Base-by-base conservation (phyloP, 257 asterid species). In the Nicotiana paniculata region DNA sequence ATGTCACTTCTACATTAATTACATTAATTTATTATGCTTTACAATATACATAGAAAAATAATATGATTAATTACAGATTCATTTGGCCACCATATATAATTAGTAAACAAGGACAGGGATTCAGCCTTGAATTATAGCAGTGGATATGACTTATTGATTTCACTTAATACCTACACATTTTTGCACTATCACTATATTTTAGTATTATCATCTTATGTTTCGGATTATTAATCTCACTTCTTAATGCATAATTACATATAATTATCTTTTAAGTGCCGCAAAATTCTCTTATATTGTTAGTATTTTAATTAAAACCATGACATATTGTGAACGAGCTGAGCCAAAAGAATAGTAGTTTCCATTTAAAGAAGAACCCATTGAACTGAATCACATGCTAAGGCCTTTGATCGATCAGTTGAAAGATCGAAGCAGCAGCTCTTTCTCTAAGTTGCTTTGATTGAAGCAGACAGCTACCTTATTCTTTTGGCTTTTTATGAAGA, bases 391-490 rank as follows among this genome's bases (percentile, higher is more conserved):
- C 96, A 87, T 92, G 95, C 78, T 85, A 81, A 64, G 57, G 69
- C 77, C 63, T 79, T 48, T 1, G 30, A 8, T 85, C 88, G 69
- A 70, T 83, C 81, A 85, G 82, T 84, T 89, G 86, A 85, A 89
- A 89, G 77, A 81, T 74, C 30, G 39, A 76, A 57, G 62, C 82
- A 51, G 37, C 16, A 1, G 83, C 61, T 84, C 67, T 3, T 13
- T 53, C 88, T 86, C 91, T 90, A 81, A 88, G 37, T 86, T 88
- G 91, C 89, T 83, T 84, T 69, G 66, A 57, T 88, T 88, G 95
- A 92, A 88, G 51, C 85, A 11, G 94, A 91, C 94, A 83, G 32
- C 85, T 88, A 83, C 91, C 97, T 33, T 83, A 85, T 76, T 89
- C 82, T 82, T 84, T 87, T 84, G 86, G 78, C 84, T 75, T 83